A percentile compares a stretch with the other conserved stretches of the same genome.
These are phyloP conservation scores for Fraxinus cuspidata DNA, from an alignment of 257 asterid species.

Conservation along the genomic window DNA sequence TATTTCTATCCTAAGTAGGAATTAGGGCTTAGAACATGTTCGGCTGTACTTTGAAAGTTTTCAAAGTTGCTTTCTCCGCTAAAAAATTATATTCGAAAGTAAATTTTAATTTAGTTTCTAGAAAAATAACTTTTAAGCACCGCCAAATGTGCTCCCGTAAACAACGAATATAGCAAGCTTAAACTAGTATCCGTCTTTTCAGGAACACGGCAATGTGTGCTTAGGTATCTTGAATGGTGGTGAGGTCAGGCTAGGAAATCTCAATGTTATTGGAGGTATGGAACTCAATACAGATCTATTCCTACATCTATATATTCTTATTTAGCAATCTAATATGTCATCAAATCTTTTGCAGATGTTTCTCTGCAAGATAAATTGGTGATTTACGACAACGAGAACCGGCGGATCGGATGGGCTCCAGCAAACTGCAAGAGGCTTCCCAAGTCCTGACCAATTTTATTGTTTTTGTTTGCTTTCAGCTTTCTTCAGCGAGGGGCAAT, in stretches of 20 bases:
- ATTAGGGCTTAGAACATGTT: not conserved
- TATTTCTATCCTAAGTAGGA: not conserved
- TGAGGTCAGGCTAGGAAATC: conserved; percentile 60
- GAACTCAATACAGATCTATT: not conserved
- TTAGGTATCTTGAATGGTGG: conserved; percentile 83
- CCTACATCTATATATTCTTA: not conserved
- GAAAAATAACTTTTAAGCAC: not conserved
- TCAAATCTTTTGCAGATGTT: conserved; percentile 48
- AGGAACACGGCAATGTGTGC: conserved; percentile 81
- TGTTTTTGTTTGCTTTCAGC: conserved; percentile 18
- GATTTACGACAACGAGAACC: conserved; percentile 78
- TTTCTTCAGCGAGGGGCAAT: conserved; percentile 12
- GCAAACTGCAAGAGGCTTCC: conserved; percentile 50
- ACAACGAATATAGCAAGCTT: not conserved
- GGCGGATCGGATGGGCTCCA: conserved; percentile 66
- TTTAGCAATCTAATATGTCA: conserved; percentile 20
- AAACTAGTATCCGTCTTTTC: conserved; percentile 27
- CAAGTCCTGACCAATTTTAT: conserved; percentile 23
- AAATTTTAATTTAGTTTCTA: too few species aligned
- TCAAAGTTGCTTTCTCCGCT: not conserved
- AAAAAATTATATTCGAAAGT: not conserved
- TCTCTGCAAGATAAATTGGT: conserved; percentile 85
- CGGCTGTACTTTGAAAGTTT: not conserved
- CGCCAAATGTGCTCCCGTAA: not conserved
- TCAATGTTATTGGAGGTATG: conserved; percentile 82